Evolutionary conservation across 176 grass and related monocot genomes (phyloP).

Genomic region (Chrysopogon serrulatus): DNA sequence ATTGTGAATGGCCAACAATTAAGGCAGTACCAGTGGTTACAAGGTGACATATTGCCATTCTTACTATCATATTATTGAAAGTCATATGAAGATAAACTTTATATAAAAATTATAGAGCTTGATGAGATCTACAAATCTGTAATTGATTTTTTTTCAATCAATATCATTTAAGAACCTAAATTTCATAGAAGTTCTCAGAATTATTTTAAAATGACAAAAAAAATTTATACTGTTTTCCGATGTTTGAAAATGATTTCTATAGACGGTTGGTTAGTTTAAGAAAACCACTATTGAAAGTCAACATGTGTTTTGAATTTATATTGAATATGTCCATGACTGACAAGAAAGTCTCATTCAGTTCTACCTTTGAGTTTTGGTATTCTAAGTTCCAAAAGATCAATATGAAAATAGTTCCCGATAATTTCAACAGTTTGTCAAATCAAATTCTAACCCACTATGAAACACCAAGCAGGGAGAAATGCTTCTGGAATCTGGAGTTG

Average conservation of each 20-base stretch:
- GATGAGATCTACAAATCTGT: too few relatives aligned
- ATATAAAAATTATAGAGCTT: background rate
- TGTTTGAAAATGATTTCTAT: too few relatives aligned
- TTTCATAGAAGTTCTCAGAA: background rate
- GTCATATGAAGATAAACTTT: too few relatives aligned
- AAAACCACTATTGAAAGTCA: background rate
- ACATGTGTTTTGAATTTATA: background rate
- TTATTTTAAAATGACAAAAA: background rate
- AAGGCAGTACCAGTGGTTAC: too few relatives aligned
- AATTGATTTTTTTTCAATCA: background rate
- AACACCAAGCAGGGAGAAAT: background rate
- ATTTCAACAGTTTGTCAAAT: background rate
- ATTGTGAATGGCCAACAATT: too few relatives aligned
- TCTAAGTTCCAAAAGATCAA: background rate
- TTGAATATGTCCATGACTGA: background rate
- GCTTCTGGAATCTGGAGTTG: background rate
- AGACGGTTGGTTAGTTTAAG: too few relatives aligned
- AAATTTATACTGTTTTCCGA: too few relatives aligned
- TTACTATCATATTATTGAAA: too few relatives aligned
- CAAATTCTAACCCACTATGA: background rate
- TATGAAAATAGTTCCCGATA: background rate
- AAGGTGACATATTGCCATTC: too few relatives aligned
- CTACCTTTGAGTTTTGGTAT: background rate
- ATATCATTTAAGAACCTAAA: too few relatives aligned
- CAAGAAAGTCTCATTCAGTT: slow-evolving; percentile 7